phyloP scores from a whole-genome alignment of 768 basidiomycete species.

The Russula lepida region DNA sequence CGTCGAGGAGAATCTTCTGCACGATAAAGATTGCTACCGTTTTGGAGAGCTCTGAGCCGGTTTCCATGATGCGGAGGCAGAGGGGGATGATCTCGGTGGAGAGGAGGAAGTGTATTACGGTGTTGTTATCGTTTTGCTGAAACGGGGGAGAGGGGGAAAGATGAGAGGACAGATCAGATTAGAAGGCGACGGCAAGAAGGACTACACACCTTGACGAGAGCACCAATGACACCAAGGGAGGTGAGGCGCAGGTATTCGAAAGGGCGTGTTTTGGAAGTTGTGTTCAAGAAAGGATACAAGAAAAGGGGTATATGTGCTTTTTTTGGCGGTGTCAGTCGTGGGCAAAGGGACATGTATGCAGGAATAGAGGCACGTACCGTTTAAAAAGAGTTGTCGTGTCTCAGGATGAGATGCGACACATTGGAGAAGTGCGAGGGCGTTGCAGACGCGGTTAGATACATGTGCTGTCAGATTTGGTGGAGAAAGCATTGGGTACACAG shows the following conservation, averaged over 20 bases:
- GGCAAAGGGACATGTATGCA: neutral
- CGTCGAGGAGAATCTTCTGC: conserved; percentile 94
- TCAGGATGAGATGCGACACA: conserved; percentile 98
- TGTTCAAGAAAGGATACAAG: conserved; percentile 97
- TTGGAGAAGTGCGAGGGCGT: conserved; percentile 93
- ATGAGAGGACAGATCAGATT: neutral
- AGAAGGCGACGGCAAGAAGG: neutral
- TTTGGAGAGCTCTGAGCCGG: conserved; percentile 95
- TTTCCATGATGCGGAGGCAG: conserved; percentile 99
- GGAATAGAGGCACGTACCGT: conserved; percentile 49
- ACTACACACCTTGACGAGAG: conserved; percentile 78
- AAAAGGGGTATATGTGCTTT: conserved; percentile 93
- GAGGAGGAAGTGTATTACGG: conserved; percentile 97
- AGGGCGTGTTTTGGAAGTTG: conserved; percentile 97
- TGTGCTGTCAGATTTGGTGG: conserved; percentile 96
- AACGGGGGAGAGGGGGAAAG: neutral
- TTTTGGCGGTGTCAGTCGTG: neutral
- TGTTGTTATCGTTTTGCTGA: conserved; percentile 98
- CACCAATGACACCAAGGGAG: conserved; percentile 97
- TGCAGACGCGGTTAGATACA: conserved; percentile 97
- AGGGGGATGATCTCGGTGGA: conserved; percentile 99
- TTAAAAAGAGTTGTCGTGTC: conserved; percentile 89
- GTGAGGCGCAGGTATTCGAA: conserved; percentile 99
- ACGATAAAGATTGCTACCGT: conserved; percentile 99
- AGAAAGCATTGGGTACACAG: conserved; percentile 91